Evolutionary conservation across 2,329 filamentous ascomycete species (phyloP).

Genomic region (Neopestalotiopsis sp.): DNA sequence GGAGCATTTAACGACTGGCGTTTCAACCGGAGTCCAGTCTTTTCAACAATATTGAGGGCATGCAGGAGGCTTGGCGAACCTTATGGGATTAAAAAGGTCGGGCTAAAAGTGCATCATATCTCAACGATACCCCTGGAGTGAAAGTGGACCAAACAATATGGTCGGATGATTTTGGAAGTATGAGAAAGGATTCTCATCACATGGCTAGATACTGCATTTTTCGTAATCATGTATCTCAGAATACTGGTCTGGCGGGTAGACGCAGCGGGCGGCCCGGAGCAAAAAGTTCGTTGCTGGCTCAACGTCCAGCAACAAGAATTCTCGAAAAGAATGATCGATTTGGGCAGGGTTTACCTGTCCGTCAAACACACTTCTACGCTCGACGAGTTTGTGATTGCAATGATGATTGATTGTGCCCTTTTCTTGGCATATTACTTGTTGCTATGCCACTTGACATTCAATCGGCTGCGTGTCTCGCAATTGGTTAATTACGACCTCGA

Average conservation of each 20-base stretch:
- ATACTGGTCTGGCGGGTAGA: background rate
- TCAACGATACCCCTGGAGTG: constrained; percentile 46
- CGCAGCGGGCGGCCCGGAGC: background rate
- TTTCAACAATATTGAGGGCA: constrained; percentile 41
- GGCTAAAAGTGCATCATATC: constrained; percentile 42
- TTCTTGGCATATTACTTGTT: no score
- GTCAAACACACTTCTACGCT: background rate
- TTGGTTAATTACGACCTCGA: no score
- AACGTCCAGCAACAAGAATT: background rate
- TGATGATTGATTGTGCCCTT: background rate
- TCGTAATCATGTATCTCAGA: background rate
- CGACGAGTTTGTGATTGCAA: background rate
- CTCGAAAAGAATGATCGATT: background rate
- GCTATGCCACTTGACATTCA: no score
- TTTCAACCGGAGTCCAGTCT: constrained; percentile 36
- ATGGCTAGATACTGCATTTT: background rate
- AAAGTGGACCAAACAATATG: constrained; percentile 5
- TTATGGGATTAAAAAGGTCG: constrained; percentile 31
- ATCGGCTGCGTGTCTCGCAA: no score
- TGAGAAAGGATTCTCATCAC: background rate
- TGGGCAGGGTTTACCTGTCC: background rate
- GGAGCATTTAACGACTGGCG: constrained; percentile 37
- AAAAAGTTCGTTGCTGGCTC: background rate
- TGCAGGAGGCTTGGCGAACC: constrained; percentile 28
- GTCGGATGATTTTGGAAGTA: background rate